phyloP scores from a whole-genome alignment of 345 rosid genomes.

The Pugionium dolabratum region DNA sequence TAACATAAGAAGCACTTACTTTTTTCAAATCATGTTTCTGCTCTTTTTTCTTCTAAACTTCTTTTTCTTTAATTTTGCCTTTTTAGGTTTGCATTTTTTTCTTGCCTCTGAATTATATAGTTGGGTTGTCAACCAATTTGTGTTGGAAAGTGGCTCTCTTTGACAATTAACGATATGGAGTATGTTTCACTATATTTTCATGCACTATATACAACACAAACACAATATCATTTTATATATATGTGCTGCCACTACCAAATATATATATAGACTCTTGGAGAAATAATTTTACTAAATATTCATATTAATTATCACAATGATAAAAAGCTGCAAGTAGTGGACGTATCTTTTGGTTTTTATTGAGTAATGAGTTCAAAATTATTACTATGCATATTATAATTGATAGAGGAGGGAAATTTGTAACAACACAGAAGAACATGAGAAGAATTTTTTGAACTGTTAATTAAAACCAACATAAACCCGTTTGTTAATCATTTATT shows the following conservation, averaged over 20 bases:
- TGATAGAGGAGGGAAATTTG: neutral
- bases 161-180: too few relatives aligned
- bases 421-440: too few relatives aligned
- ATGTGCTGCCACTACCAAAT: neutral
- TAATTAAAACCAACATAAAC: too few relatives aligned
- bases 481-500: too few relatives aligned
- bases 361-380: neutral
- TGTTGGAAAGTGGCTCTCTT: conserved; percentile 22
- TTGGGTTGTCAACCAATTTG: conserved; percentile 36
- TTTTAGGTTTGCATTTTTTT: conserved; percentile 26
- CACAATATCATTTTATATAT: neutral
- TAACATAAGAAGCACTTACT: conserved; percentile 38
- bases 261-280: neutral
- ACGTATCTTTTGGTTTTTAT: neutral
- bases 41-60: conserved; percentile 7
- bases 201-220: neutral
- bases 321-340: neutral
- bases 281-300: neutral
- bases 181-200: conserved; percentile 15
- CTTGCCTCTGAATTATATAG: conserved; percentile 39
- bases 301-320: conserved; percentile 5
- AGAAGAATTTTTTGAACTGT: too few relatives aligned
- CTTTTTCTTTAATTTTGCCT: conserved; percentile 22
- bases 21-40: conserved; percentile 34
- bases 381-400: neutral